Base-by-base conservation (phyloP, 2,329 filamentous ascomycete species). In the Trichoderma sp. region DNA sequence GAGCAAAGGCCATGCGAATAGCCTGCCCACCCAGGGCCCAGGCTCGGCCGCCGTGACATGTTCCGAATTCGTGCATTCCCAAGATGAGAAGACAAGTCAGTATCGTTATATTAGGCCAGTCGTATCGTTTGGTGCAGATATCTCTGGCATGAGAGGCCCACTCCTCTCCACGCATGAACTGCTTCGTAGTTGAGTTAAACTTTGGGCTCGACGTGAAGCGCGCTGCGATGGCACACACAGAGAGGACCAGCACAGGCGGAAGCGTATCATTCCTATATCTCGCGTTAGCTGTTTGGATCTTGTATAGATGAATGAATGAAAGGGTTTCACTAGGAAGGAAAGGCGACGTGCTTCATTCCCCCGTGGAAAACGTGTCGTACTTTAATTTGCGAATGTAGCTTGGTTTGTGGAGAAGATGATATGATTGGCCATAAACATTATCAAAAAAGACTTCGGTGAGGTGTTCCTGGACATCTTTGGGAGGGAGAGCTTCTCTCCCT, bases 21-120 rank as follows among this genome's bases (percentile, higher is more conserved):
- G 96, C 97, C 87, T 97, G 95, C 1, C 97, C 97, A 21, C 95
- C 95, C 77, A 98, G 91, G 76, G 97, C 94, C 97, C 97, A 99
- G 82, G 95, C 98, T 78, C 96, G 91, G 16, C 95, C 96, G 75
- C 97, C 97, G 82, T 98, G 96, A 81, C 97, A 98, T 14, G 96
- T 98, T 74, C 97, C 97, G 80, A 98, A 98, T 81, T 98, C 96
- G 82, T 99, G 96, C 50, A 99, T 87, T 3, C 95, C 95, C 18
- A 98, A 89, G 21, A 98, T 90, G 9, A 98, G 84, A 76, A 98
- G 93, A 64, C 96, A 97, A 6, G 95, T 98, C 63, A 99, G 85
- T 59, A 98, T 97, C 3, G 96, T 98, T 77, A 98, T 97, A 82
- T 98, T 98, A 1, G 97, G 96, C 85, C 95, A 94, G 81, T 98